A percentile compares a stretch with the other conserved stretches of the same genome.
These are phyloP conservation scores for Aspergillus ustus DNA, from an alignment of 2,329 filamentous ascomycete genomes.

Conservation along the genomic window DNA sequence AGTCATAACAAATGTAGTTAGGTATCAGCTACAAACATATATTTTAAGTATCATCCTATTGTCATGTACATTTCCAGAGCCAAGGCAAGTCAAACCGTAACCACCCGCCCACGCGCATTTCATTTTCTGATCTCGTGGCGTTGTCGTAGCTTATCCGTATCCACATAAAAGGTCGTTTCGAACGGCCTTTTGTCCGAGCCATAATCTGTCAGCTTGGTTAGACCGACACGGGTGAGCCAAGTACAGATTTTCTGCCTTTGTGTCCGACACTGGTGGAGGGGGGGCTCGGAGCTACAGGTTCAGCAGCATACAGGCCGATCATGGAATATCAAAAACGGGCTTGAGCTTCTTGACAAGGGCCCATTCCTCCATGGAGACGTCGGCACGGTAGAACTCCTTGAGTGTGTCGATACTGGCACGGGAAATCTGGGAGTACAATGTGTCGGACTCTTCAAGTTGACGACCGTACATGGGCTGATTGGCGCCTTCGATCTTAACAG, in stretches of 20 bases:
- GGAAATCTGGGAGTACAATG: constrained; percentile 84
- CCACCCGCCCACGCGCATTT: background rate
- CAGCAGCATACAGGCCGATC: constrained; percentile 33
- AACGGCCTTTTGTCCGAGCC: background rate
- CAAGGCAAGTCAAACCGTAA: constrained; percentile 1
- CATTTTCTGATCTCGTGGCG: background rate
- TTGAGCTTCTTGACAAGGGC: constrained; percentile 93
- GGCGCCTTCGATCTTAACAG: constrained; percentile 93
- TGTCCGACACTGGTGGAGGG: background rate
- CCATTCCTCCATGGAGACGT: constrained; percentile 94
- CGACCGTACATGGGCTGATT: constrained; percentile 94
- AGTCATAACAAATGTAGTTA: constrained; percentile 7
- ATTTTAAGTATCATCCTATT: constrained; percentile 10
- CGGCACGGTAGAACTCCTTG: constrained; percentile 91
- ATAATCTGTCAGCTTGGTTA: background rate
- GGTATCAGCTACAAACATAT: constrained; percentile 12
- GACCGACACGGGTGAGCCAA: background rate
- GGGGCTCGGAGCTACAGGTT: background rate
- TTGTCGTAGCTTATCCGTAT: constrained; percentile 6
- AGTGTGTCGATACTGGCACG: constrained; percentile 89
- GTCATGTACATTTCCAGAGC: constrained; percentile 11
- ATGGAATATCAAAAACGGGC: constrained; percentile 86
- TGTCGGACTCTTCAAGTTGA: constrained; percentile 90
- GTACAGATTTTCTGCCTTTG: background rate
- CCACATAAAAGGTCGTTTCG: constrained; percentile 5